These are phyloP conservation scores for Neofusicoccum umdonicola DNA, from an alignment of 2,329 filamentous ascomycete species.

Conservation along the genomic window DNA sequence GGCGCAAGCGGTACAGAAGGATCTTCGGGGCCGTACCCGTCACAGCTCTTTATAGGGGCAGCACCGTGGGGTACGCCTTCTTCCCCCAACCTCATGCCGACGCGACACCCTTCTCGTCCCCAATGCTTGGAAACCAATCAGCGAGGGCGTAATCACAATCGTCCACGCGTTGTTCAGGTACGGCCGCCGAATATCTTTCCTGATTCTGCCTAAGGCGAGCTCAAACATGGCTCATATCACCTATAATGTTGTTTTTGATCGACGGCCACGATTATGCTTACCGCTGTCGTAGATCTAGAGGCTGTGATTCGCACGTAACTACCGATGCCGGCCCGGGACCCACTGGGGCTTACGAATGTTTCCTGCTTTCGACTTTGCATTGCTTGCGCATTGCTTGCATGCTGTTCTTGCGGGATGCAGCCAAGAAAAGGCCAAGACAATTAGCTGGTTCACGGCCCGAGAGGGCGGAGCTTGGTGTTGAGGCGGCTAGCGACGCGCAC, in stretches of 20 bases:
- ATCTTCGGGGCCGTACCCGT: no score
- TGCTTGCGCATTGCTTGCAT: not conserved
- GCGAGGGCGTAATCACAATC: not conserved
- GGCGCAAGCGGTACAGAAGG: not conserved
- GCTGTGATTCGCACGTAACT: not conserved
- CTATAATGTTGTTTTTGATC: not conserved
- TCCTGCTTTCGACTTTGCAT: not conserved
- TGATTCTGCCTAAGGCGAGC: not conserved
- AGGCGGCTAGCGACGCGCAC: not conserved
- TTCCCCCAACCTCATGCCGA: not conserved
- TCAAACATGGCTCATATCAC: not conserved
- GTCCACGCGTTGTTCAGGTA: not conserved
- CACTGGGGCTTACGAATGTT: constrained; percentile 12
- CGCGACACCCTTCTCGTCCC: not conserved
- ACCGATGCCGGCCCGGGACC: not conserved
- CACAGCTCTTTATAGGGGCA: not conserved
- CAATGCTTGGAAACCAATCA: not conserved
- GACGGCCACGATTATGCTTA: not conserved
- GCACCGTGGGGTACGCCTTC: no score
- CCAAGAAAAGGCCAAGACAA: constrained; percentile 1
- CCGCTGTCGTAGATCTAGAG: not conserved
- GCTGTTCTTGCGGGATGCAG: not conserved
- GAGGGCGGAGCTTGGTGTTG: not conserved
- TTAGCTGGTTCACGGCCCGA: not conserved
- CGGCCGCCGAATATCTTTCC: not conserved